Conservation (phyloP, 768 basidiomycete genomes). For the Boletellus emodensis region DNA sequence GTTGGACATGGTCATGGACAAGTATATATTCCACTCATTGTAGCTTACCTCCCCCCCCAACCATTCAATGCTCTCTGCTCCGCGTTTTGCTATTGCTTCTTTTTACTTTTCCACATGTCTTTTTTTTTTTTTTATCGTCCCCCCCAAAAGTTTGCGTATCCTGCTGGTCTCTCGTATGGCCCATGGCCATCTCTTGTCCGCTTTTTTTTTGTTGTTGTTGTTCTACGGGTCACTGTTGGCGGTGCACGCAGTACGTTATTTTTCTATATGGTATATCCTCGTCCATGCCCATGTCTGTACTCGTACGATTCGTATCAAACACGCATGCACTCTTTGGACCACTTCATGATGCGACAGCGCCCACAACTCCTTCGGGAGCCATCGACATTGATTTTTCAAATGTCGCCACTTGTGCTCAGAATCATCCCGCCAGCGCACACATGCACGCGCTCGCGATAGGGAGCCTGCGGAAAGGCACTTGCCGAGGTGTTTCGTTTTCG, state of each 20-base stretch:
- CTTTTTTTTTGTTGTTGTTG: neutral
- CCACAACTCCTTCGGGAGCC: no score
- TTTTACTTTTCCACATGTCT: no score
- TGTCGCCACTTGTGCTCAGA: no score
- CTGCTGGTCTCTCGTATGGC: neutral
- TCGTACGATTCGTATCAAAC: neutral
- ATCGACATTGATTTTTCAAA: no score
- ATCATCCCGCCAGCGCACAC: no score
- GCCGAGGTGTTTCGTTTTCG: no score
- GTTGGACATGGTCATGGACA: neutral
- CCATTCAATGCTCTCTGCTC: neutral
- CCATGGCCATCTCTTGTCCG: neutral
- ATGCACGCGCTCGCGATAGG: neutral
- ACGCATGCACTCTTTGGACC: neutral
- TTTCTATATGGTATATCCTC: constrained; percentile 2
- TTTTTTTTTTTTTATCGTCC: neutral
- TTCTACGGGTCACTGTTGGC: neutral
- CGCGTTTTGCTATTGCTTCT: neutral
- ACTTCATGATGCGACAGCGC: no score
- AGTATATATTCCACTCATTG: constrained; percentile 10
- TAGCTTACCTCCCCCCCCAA: constrained; percentile 17
- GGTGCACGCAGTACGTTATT: neutral
- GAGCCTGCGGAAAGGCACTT: neutral
- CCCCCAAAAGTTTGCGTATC: neutral
- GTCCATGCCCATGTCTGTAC: neutral